Conservation (phyloP, 2,329 filamentous ascomycete genomes). For the Bipolaris gigantea region DNA sequence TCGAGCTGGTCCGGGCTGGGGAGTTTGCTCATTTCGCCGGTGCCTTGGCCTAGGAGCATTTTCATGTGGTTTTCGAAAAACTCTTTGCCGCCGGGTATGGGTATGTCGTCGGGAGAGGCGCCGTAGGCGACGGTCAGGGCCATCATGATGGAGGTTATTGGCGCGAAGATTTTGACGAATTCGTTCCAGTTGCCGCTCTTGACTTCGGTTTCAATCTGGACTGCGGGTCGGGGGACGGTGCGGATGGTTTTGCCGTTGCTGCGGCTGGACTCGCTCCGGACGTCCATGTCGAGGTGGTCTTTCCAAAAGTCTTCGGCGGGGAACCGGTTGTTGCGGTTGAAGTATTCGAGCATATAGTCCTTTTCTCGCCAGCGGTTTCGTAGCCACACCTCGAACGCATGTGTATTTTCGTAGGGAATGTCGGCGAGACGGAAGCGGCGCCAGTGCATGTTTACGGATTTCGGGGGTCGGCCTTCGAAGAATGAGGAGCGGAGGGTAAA, state of each 20-base stretch:
- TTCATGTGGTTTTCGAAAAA: slow-evolving; percentile 44
- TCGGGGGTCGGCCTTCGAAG: slow-evolving; percentile 84
- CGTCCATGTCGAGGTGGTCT: slow-evolving; percentile 44
- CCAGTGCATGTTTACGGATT: slow-evolving; percentile 97
- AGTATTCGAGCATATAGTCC: slow-evolving; percentile 84
- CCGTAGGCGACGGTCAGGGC: slow-evolving; percentile 51
- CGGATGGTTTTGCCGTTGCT: slow-evolving; percentile 38
- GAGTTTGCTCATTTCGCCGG: slow-evolving; percentile 39
- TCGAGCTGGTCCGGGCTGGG: slow-evolving; percentile 42
- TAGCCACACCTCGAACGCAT: slow-evolving; percentile 82
- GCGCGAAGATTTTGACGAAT: slow-evolving; percentile 56
- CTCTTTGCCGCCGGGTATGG: slow-evolving; percentile 39
- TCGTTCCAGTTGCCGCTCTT: slow-evolving; percentile 55
- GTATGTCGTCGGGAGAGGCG: slow-evolving; percentile 40
- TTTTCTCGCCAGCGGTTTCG: slow-evolving; percentile 89
- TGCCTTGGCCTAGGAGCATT: slow-evolving; percentile 31
- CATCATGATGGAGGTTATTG: slow-evolving; percentile 54
- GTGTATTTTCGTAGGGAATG: slow-evolving; percentile 75
- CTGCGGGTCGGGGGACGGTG: slow-evolving; percentile 42
- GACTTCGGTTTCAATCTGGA: slow-evolving; percentile 53
- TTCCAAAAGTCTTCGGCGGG: slow-evolving; percentile 64
- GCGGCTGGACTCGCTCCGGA: slow-evolving; percentile 31
- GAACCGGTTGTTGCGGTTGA: slow-evolving; percentile 72
- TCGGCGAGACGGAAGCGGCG: slow-evolving; percentile 77
- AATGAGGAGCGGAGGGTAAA: slow-evolving; percentile 88